Evolutionary conservation across 2,329 filamentous ascomycete genomes (phyloP).

Genomic region (Botrytis galanthina): DNA sequence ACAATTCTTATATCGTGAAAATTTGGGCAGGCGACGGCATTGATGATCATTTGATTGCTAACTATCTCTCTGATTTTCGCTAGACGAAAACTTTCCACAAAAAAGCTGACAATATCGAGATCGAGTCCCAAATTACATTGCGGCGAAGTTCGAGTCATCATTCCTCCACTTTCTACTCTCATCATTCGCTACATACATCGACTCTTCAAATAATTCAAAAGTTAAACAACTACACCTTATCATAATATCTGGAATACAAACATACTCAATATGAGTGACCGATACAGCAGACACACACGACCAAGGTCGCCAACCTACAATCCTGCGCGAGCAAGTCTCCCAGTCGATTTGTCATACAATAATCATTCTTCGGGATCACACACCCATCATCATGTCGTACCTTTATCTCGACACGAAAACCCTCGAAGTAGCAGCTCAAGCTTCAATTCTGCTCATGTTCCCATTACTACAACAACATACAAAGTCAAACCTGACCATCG

Average conservation of each 20-base stretch:
- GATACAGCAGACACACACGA: constrained; percentile 45
- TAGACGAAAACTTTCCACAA: not conserved
- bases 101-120: constrained; percentile 3
- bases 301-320: constrained; percentile 48
- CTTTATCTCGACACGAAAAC: constrained; percentile 41
- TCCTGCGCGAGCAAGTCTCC: constrained; percentile 54
- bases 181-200: not conserved
- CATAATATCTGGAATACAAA: constrained; percentile 14
- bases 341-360: constrained; percentile 43
- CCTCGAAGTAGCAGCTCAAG: constrained; percentile 41
- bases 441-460: constrained; percentile 31
- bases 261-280: constrained; percentile 46
- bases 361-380: constrained; percentile 7
- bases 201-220: not conserved
- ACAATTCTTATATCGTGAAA: not conserved
- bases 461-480: constrained; percentile 55
- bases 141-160: constrained; percentile 8
- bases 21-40: not conserved
- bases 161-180: constrained; percentile 1
- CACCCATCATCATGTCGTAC: constrained; percentile 50
- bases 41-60: constrained; percentile 12
- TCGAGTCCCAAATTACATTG: not conserved
- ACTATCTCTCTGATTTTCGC: constrained; percentile 8
- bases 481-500: constrained; percentile 54
- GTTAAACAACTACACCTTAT: not conserved